Conservation (phyloP, 2,329 filamentous ascomycete genomes). For the Nigrospora osmanthi region DNA sequence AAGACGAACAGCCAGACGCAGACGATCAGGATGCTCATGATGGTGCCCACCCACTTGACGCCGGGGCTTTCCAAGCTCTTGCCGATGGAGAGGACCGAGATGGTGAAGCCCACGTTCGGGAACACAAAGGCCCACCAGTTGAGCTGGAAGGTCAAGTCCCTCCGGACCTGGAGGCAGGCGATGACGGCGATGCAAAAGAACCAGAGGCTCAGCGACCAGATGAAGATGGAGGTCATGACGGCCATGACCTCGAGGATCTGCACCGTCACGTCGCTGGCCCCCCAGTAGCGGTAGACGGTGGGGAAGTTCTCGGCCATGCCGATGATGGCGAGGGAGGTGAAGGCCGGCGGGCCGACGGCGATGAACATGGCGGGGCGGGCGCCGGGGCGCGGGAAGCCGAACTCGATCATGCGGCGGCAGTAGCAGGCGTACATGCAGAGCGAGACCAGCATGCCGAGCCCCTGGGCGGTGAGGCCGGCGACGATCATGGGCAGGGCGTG, state of each 20-base stretch:
- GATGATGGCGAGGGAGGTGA: conserved; percentile 36
- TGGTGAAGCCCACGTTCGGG: conserved; percentile 55
- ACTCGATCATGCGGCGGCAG: conserved; percentile 29
- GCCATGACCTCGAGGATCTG: conserved; percentile 29
- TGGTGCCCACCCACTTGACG: conserved; percentile 45
- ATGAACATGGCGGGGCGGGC: conserved; percentile 37
- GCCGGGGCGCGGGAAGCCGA: conserved; percentile 30
- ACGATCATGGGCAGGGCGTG: conserved; percentile 31
- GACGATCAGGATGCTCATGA: conserved; percentile 47
- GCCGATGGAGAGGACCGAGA: conserved; percentile 51
- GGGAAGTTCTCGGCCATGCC: conserved; percentile 29
- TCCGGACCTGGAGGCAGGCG: conserved; percentile 17
- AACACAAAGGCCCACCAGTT: conserved; percentile 61
- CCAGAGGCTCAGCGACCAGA: conserved; percentile 41
- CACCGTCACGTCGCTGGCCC: conserved; percentile 14
- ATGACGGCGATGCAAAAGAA: conserved; percentile 32
- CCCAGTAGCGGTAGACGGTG: conserved; percentile 14
- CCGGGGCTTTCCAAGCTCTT: conserved; percentile 41
- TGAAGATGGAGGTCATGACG: conserved; percentile 31
- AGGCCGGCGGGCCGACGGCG: conserved; percentile 36
- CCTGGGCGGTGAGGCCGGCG: conserved; percentile 32
- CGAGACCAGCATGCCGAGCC: conserved; percentile 34
- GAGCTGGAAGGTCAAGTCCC: conserved; percentile 26
- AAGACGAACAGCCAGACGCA: conserved; percentile 47
- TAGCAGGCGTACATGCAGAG: conserved; percentile 35